phyloP scores from a whole-genome alignment of 257 asterid genomes.

The Schizonepeta tenuifolia region DNA sequence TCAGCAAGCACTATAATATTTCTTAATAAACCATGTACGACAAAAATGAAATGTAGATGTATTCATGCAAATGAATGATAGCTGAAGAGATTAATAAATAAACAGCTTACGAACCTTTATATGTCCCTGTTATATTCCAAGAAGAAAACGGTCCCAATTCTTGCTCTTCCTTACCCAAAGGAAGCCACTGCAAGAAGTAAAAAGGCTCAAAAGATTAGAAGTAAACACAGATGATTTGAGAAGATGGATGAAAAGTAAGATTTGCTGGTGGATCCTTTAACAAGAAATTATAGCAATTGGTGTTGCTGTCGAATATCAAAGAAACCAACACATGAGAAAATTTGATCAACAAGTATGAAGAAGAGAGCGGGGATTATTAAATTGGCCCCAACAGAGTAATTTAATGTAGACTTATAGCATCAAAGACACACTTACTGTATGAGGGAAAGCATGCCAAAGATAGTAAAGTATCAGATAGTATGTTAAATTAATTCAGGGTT shows the following conservation, averaged over 20 bases:
- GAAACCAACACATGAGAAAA: slow-evolving; percentile 4
- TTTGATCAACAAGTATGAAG: not conserved
- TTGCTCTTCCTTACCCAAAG: slow-evolving; percentile 69
- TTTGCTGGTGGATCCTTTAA: slow-evolving; percentile 1
- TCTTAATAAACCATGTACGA: not conserved
- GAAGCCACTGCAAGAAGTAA: slow-evolving; percentile 81
- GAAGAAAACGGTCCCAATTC: slow-evolving; percentile 89
- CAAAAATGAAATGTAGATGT: not conserved
- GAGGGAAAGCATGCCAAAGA: not conserved
- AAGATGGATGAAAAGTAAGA: not conserved
- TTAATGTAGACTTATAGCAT: not conserved
- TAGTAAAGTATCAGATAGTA: not conserved
- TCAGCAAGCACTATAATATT: not conserved
- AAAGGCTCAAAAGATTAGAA: slow-evolving; percentile 30
- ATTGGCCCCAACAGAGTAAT: not conserved
- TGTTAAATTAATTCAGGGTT: not conserved
- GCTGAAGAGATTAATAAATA: slow-evolving; percentile 18
- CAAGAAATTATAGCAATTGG: slow-evolving; percentile 10
- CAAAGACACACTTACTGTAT: not conserved
- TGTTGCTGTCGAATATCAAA: not conserved
- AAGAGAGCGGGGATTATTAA: too few species aligned
- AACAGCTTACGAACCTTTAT: slow-evolving; percentile 70
- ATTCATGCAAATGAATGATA: slow-evolving; percentile 20
- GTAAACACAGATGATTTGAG: slow-evolving; percentile 8
- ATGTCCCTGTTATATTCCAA: slow-evolving; percentile 96